Percentiles rank a stretch among this genome's conserved stretches.
phyloP scores from a whole-genome alignment of 768 basidiomycete genomes.

The Russula vinacea region DNA sequence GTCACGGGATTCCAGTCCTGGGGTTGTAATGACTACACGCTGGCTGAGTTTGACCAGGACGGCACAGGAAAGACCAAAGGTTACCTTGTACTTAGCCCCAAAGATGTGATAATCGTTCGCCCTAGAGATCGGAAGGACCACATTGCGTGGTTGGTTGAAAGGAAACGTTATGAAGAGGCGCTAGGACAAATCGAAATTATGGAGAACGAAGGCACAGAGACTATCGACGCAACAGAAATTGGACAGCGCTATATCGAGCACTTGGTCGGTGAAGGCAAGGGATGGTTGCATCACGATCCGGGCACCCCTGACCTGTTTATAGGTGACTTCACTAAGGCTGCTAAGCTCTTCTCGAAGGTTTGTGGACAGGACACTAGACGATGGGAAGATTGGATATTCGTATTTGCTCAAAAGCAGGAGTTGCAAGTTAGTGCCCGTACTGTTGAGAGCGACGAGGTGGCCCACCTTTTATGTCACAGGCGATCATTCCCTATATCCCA shows the following conservation, averaged over 20 bases:
- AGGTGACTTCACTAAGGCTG: slow-evolving; percentile 76
- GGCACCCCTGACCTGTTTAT: not conserved
- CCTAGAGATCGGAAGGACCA: slow-evolving; percentile 88
- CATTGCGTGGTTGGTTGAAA: slow-evolving; percentile 87
- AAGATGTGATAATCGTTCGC: slow-evolving; percentile 82
- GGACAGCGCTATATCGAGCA: slow-evolving; percentile 85
- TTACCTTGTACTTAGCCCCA: slow-evolving; percentile 84
- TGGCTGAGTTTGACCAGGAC: slow-evolving; percentile 50
- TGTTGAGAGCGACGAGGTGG: slow-evolving; percentile 5
- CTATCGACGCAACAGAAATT: slow-evolving; percentile 60
- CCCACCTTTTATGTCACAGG: slow-evolving; percentile 41
- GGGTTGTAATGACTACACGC: slow-evolving; percentile 88
- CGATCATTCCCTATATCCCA: slow-evolving; percentile 87
- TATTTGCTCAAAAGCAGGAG: slow-evolving; percentile 77
- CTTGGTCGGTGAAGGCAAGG: slow-evolving; percentile 73
- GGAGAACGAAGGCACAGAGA: slow-evolving; percentile 37
- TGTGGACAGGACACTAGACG: slow-evolving; percentile 71
- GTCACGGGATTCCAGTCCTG: slow-evolving; percentile 77
- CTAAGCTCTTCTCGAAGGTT: slow-evolving; percentile 77
- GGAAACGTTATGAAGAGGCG: slow-evolving; percentile 84
- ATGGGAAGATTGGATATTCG: slow-evolving; percentile 98
- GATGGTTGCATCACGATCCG: not conserved
- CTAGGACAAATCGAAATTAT: slow-evolving; percentile 67
- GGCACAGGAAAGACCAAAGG: slow-evolving; percentile 41
- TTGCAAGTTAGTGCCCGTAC: slow-evolving; percentile 55